Evolutionary conservation across 345 rosid species (phyloP), one percentile per base, ranked within the genome.

Genomic region (Syzygium aromaticum): DNA sequence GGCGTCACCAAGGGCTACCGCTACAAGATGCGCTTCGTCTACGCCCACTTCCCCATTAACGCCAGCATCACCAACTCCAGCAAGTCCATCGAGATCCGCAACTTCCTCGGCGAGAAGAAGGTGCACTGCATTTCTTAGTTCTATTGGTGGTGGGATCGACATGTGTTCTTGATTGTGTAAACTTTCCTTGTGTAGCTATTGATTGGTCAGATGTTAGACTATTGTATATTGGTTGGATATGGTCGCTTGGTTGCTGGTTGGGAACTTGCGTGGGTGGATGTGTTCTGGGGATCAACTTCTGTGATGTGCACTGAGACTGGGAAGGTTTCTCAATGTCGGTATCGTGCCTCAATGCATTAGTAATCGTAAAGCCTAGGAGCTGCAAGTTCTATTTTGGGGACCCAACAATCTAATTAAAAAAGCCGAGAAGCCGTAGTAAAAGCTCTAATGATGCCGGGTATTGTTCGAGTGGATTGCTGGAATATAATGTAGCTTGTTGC

Each of bases 1-100:
- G 93, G 93, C 52, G 93, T 91, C 86, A 91, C 93, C 87, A 91
- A 86, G 88, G 93, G 93, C 1, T 91, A 91, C 90, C 88, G 93
- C 10, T 91, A 91, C 91, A 91, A 90, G 91, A 91, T 91, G 93
- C 88, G 93, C 51, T 91, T 91, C 85, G 93, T 91, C 52, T 91
- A 91, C 86, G 91, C 89, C 67, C 91, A 89, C 59, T 89, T 89
- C 85, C 91, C 91, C 22, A 89, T 89, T 86, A 89, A 89, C 59
- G 91, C 91, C 30, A 86, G 84, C 87, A 89, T 89, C 87, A 49
- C 86, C 59, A 87, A 85, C 23, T 17, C 54, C 53, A 87, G 27
- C 89, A 89, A 46, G 88, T 57, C 89, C 17, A 89, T 89, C 57
- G 91, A 89, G 91, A 89, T 89, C 89, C 78, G 91, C 53, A 89